These are phyloP conservation scores for Talaromyces thailandensis DNA, from an alignment of 495 filamentous ascomycete genomes.

Conservation along the genomic window DNA sequence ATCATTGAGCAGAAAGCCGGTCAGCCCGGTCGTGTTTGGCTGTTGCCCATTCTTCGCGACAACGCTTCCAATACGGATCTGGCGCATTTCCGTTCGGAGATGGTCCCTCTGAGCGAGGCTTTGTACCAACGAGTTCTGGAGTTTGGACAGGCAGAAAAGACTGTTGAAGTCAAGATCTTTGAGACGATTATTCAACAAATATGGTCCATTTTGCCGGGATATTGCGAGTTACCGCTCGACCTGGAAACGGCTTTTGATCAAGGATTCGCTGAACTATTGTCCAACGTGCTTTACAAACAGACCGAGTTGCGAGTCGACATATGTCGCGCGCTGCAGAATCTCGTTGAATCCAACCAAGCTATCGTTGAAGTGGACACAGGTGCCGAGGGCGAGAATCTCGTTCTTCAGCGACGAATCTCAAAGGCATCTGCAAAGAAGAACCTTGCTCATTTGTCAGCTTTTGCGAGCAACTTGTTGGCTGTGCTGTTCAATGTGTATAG, in stretches of 20 bases:
- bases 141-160: slow-evolving; percentile 69
- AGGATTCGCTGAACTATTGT: slow-evolving; percentile 79
- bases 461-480: slow-evolving; percentile 80
- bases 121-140: slow-evolving; percentile 86
- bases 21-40: slow-evolving; percentile 83
- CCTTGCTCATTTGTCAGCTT: slow-evolving; percentile 63
- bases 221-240: slow-evolving; percentile 85
- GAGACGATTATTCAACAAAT: slow-evolving; percentile 93
- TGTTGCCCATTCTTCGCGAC: slow-evolving; percentile 82
- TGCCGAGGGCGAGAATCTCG: slow-evolving; percentile 59
- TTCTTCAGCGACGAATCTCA: slow-evolving; percentile 62
- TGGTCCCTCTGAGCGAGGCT: slow-evolving; percentile 79
- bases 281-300: slow-evolving; percentile 88
- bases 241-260: slow-evolving; percentile 71
- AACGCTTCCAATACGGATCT: slow-evolving; percentile 77
- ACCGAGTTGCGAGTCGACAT: slow-evolving; percentile 76
- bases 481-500: slow-evolving; percentile 98
- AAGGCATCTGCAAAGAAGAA: slow-evolving; percentile 69
- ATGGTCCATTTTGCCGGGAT: slow-evolving; percentile 90
- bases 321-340: slow-evolving; percentile 71
- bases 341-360: slow-evolving; percentile 86
- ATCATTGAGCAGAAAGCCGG: slow-evolving; percentile 64
- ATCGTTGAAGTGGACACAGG: slow-evolving; percentile 51
- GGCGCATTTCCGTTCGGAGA: slow-evolving; percentile 70
- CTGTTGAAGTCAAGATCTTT: slow-evolving; percentile 92